Evolutionary conservation across 345 rosid genomes (phyloP).

Genomic region (Eucalyptus sp.): DNA sequence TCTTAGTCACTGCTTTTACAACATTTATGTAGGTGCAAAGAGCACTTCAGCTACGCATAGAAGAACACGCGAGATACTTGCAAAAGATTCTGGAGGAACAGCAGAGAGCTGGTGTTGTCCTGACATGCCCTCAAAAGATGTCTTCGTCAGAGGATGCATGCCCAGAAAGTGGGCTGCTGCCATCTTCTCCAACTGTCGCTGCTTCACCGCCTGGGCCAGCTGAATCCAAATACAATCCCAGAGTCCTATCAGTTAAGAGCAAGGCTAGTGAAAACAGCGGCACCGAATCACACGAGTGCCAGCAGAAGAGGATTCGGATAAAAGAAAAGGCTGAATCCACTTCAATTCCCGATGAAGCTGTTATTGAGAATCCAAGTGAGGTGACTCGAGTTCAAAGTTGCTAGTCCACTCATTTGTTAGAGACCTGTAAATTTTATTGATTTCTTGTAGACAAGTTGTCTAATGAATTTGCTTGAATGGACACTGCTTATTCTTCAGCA

Average conservation of each 20-base stretch:
- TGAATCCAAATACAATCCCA: background rate
- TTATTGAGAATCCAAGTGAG: background rate
- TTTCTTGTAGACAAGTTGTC: background rate
- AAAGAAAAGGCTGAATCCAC: background rate
- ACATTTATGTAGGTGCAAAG: conserved; percentile 49
- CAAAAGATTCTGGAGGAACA: conserved; percentile 81
- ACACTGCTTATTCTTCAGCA: background rate
- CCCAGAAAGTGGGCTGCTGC: background rate
- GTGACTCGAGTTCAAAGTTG: background rate
- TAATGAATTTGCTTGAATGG: background rate
- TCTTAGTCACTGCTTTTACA: background rate
- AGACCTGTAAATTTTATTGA: background rate
- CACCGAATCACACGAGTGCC: background rate
- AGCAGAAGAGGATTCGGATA: background rate
- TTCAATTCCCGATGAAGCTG: background rate
- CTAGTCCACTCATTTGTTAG: background rate
- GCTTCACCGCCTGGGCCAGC: background rate
- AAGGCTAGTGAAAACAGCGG: background rate
- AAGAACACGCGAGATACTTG: conserved; percentile 81
- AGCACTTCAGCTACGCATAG: conserved; percentile 69
- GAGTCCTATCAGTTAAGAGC: background rate
- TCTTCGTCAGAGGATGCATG: conserved; percentile 11
- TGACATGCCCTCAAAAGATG: conserved; percentile 23
- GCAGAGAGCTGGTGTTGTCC: conserved; percentile 43
- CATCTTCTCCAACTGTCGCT: conserved; percentile 6